These are phyloP conservation scores for Fusarium sp. DNA, from an alignment of 2,329 filamentous ascomycete species.

Conservation along the genomic window DNA sequence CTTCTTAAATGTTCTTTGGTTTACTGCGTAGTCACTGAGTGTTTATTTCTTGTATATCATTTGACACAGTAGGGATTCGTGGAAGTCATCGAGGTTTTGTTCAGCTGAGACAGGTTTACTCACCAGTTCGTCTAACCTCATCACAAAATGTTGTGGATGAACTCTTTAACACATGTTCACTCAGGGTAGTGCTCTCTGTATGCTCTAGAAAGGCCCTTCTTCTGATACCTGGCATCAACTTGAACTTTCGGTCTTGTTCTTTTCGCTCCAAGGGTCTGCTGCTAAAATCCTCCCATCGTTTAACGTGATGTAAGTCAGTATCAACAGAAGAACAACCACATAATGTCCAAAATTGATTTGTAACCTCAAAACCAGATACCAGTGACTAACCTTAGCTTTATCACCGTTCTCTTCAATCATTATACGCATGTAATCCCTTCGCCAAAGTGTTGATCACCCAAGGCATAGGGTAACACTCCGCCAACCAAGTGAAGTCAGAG, in stretches of 20 bases:
- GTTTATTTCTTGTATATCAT: accelerated
- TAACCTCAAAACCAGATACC: accelerated
- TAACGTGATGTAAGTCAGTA: accelerated
- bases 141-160: not conserved
- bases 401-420: too few species aligned
- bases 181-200: accelerated
- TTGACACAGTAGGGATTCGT: not conserved
- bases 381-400: too few species aligned
- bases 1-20: too few species aligned
- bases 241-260: too few species aligned
- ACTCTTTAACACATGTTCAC: too few species aligned
- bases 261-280: too few species aligned
- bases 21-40: accelerated
- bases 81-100: not conserved
- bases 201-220: accelerated
- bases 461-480: not conserved
- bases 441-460: not conserved
- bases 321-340: accelerated
- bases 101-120: accelerated
- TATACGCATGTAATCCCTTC: not conserved
- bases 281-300: accelerated
- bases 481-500: not conserved
- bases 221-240: accelerated
- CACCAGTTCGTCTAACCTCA: not conserved
- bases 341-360: accelerated